Evolutionary conservation across 768 basidiomycete species (phyloP), one percentile per base, ranked within the genome.

Genomic region (Leccinellum rugosiceps): DNA sequence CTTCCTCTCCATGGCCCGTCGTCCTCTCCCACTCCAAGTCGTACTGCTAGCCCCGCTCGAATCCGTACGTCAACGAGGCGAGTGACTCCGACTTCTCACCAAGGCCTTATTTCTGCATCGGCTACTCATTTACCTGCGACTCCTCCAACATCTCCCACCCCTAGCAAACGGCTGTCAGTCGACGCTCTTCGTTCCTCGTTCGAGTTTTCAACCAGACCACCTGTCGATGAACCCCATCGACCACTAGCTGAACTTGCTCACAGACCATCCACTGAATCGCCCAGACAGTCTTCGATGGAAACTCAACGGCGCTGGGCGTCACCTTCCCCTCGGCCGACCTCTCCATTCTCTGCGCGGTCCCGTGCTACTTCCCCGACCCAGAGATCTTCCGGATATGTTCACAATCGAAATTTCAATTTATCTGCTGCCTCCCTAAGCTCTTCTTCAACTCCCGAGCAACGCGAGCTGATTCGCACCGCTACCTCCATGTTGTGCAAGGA

Each of bases 391-490:
- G 65, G 77, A 26, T 82, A 83, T 68, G 70, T 76, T 23, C 81
- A 84, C 55, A 83, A 79, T 65, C 78, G 80, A 14, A 80, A 82
- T 64, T 75, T 78, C 63, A 88, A 83, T 65, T 74, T 81, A 23
- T 87, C 86, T n/a, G 75, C 82, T 5, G 74, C 81, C 0, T 87
- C 86, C 0, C 72, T 88, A 13, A 71, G 72, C 41, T 65, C 76
- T 3, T 67, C 78, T 6, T 72, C 79, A 13, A 83, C 80, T 66
- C 78, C 82, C 0, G 83, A 86, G 58, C 78, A 84, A 55, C 81
- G 89, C 44, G 88, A 87, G 56, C 72, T 82, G n/a, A 79, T 92
- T 53, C 82, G 90, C 38, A 74, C 76, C 0, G 88, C 90, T 6
- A 80, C 80, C 3, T 78, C 82, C 0, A 67, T 87, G 66, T 72